A percentile compares a stretch with the other conserved stretches of the same genome.
Conservation (phyloP, 2,329 filamentous ascomycete species). For the Magnaporthiopsis incrustans region DNA sequence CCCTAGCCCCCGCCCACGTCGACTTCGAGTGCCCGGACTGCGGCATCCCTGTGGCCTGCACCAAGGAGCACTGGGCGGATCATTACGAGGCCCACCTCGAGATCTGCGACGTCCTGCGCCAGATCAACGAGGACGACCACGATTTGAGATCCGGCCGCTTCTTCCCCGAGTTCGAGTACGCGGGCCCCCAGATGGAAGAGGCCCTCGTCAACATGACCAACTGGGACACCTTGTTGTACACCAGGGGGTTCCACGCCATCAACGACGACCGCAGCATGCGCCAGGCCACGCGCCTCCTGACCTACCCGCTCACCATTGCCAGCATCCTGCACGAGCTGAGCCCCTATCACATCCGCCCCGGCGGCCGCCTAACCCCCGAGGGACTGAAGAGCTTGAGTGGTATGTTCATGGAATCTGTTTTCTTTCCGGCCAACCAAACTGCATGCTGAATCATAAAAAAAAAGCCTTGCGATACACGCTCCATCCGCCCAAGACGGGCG, state of each 20-base stretch:
- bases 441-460: slow-evolving; percentile 22
- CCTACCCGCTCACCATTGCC: slow-evolving; percentile 86
- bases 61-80: slow-evolving; percentile 89
- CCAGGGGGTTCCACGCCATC: slow-evolving; percentile 81
- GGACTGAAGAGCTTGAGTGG: slow-evolving; percentile 90
- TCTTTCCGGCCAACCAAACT: too few relatives aligned
- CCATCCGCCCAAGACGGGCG: slow-evolving; percentile 76
- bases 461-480: slow-evolving; percentile 85
- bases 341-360: slow-evolving; percentile 74
- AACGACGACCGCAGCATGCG: slow-evolving; percentile 86
- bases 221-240: slow-evolving; percentile 96
- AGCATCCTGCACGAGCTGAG: slow-evolving; percentile 92
- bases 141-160: slow-evolving; percentile 83
- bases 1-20: slow-evolving; percentile 68
- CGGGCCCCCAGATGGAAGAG: slow-evolving; percentile 83
- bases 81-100: slow-evolving; percentile 91
- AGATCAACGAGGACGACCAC: slow-evolving; percentile 98
- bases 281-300: slow-evolving; percentile 86
- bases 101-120: slow-evolving; percentile 80
- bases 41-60: slow-evolving; percentile 88
- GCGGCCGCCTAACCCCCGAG: slow-evolving; percentile 72
- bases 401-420: slow-evolving; percentile 34
- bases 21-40: slow-evolving; percentile 95
- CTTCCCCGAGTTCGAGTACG: slow-evolving; percentile 91
- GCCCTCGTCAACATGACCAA: slow-evolving; percentile 94